Evolutionary conservation across 2,329 filamentous ascomycete species (phyloP).

Genomic region (Aspergillus sp.): DNA sequence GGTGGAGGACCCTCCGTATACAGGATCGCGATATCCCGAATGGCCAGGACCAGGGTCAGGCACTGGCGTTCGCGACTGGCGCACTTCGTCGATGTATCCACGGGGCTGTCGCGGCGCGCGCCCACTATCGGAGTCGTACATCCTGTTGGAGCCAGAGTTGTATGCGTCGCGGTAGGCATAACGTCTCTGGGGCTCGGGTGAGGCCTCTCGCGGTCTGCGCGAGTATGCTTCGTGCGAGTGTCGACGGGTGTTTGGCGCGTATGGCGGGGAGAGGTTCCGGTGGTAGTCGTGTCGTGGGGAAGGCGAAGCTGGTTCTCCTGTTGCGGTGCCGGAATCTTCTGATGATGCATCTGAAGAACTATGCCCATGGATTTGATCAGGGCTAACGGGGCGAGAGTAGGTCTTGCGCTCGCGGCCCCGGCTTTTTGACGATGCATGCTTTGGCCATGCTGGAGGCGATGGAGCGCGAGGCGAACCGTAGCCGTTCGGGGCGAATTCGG

Average conservation of each 20-base stretch:
- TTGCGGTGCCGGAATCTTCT: conserved; percentile 24
- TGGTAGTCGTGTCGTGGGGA: conserved; percentile 15
- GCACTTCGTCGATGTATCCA: conserved; percentile 17
- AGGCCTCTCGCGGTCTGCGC: conserved; percentile 30
- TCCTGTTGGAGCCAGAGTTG: conserved; percentile 7
- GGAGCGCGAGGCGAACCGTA: conserved; percentile 26
- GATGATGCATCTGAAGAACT: conserved; percentile 30
- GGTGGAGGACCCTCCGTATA: conserved; percentile 16
- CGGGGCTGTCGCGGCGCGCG: conserved; percentile 12
- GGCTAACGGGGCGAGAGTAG: conserved; percentile 20
- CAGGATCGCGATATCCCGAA: conserved; percentile 13
- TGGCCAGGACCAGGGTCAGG: background rate
- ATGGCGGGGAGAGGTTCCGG: conserved; percentile 29
- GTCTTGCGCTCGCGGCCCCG: conserved; percentile 23
- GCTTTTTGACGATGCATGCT: conserved; percentile 17
- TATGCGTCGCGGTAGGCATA: conserved; percentile 12
- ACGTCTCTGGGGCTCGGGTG: conserved; percentile 20
- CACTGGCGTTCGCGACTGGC: conserved; percentile 8
- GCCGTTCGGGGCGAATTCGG: conserved; percentile 16
- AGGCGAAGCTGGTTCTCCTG: conserved; percentile 5
- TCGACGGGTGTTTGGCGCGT: conserved; percentile 26
- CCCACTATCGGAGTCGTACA: conserved; percentile 22
- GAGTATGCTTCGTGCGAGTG: conserved; percentile 37
- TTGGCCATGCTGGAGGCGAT: conserved; percentile 27
- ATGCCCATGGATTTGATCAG: conserved; percentile 19